Evolutionary conservation across 2,329 filamentous ascomycete genomes (phyloP), one percentile per base, ranked within the genome.

Genomic region (Metarhizium album): DNA sequence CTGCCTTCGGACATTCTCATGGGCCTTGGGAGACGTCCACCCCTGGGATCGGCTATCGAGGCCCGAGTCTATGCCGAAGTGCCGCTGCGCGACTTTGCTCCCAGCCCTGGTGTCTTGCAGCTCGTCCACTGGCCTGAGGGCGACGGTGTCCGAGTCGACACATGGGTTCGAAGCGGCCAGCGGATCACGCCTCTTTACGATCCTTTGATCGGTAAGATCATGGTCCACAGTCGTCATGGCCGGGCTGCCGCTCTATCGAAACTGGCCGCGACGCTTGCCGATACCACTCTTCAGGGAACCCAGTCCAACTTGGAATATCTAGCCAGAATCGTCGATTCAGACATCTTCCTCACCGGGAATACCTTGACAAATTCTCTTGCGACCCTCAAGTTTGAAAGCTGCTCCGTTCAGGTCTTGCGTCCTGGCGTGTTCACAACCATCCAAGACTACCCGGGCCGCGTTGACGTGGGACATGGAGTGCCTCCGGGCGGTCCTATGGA

Each of bases 401-500:
- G 66, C 42, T 78, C 71, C 0, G 75, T 83, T 31, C 77, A 83
- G 54, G 71, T 83, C 1, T 58, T 82, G 11, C 72, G 71, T 22
- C 71, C 72, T 4, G 80, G 80, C 6, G 72, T 75, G 1, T 80
- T 79, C 54, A 82, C 79, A 0, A 64, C 78, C 2, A 68, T 84
- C 1, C 75, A 83, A 60, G 80, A 84, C 53, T 73, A 73, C 45
- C 78, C 78, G 1, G 80, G 74, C 0, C 67, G 81, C n/a, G 73
- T 75, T 3, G 70, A 68, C 0, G 69, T 80, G 2, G 79, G 79
- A 1, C 73, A 74, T 57, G 81, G 80, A 6, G 76, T 84, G 46
- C 75, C 75, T 3, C 75, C 80, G 31, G 71, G 73, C 3, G 80
- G 81, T 0, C 78, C 81, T 0, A 83, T 83, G 79, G 80, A 83